These are phyloP conservation scores for Lycium ferocissimum DNA, from an alignment of 257 asterid species.

Conservation along the genomic window DNA sequence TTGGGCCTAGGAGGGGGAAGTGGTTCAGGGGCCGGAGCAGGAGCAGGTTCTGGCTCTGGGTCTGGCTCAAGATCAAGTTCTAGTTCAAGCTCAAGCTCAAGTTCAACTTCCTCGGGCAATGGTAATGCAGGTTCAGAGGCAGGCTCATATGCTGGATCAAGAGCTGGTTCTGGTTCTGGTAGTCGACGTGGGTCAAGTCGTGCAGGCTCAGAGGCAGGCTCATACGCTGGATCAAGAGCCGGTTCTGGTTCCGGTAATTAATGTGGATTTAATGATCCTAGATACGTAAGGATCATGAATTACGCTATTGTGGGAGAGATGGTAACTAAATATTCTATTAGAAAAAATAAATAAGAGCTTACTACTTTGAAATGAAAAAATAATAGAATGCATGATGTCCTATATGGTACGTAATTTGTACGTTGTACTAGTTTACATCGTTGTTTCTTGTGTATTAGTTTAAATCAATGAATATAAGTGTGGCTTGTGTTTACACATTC, in stretches of 20 bases:
- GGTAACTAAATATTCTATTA: neutral
- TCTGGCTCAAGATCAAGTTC: constrained; percentile 39
- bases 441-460: neutral
- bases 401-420: neutral
- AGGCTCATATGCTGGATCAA: constrained; percentile 69
- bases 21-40: constrained; percentile 42
- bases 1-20: constrained; percentile 45
- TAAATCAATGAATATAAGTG: constrained; percentile 3
- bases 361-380: neutral
- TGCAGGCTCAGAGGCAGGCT: constrained; percentile 67
- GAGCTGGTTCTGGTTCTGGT: constrained; percentile 61
- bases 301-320: neutral
- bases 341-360: neutral
- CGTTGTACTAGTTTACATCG: neutral
- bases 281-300: neutral
- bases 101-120: constrained; percentile 32
- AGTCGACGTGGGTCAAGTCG: constrained; percentile 26
- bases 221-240: constrained; percentile 68
- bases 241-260: constrained; percentile 53
- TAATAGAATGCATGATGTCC: neutral
- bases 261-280: neutral
- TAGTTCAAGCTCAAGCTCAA: constrained; percentile 38
- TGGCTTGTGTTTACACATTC: neutral
- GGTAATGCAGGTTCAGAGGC: constrained; percentile 62
- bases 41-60: constrained; percentile 39